phyloP scores from a whole-genome alignment of 2,329 filamentous ascomycete genomes.

The Byssoonygena ceratinophila region DNA sequence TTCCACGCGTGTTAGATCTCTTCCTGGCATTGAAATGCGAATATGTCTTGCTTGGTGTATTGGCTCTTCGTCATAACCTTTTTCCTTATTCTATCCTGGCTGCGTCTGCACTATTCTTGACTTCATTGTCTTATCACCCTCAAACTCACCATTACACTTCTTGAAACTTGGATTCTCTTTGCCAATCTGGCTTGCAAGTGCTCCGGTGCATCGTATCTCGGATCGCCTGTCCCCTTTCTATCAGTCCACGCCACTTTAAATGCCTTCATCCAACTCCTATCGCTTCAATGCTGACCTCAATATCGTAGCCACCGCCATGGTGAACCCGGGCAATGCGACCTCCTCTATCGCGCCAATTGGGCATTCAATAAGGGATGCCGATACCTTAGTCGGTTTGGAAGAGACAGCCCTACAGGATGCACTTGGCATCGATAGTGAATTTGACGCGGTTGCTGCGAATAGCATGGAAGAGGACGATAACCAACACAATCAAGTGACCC shows the following conservation, averaged over 20 bases:
- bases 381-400: neutral
- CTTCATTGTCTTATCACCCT: slow-evolving; percentile 19
- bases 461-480: slow-evolving; percentile 5
- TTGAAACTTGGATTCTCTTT: slow-evolving; percentile 24
- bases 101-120: slow-evolving; percentile 2
- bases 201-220: slow-evolving; percentile 21
- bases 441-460: slow-evolving; percentile 18
- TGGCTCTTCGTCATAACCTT: neutral
- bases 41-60: neutral
- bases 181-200: slow-evolving; percentile 22
- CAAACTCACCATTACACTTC: slow-evolving; percentile 33
- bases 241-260: slow-evolving; percentile 14
- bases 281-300: slow-evolving; percentile 34
- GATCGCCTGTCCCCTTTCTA: slow-evolving; percentile 29
- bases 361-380: neutral
- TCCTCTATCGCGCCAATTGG: slow-evolving; percentile 1
- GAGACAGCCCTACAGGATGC: neutral
- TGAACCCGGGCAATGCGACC: slow-evolving; percentile 32
- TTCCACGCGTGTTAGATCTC: neutral
- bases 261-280: slow-evolving; percentile 20
- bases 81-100: too few species aligned
- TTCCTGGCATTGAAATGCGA: neutral
- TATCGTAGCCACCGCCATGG: slow-evolving; percentile 36
- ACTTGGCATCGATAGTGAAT: slow-evolving; percentile 7
- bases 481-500: neutral